Base-by-base conservation (phyloP, 768 basidiomycete species). In the Collybiopsis luxurians region DNA sequence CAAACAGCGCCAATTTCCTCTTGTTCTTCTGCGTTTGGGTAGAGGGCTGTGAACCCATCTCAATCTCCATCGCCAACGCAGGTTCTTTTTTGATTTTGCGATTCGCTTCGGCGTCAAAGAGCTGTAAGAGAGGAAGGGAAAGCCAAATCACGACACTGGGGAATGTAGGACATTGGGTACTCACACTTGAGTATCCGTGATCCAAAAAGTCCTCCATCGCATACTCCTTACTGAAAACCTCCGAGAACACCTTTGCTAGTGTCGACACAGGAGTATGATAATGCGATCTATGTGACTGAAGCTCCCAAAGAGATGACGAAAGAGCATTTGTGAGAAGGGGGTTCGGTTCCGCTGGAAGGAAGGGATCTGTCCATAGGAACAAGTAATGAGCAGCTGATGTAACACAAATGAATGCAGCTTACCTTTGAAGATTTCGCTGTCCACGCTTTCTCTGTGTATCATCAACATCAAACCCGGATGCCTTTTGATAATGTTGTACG, bases 191-290 rank as follows among this genome's bases (percentile, higher is more conserved):
- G 64, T 92, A 94, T 2, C 90, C 90, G 67, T 98, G 96, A 69
- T 98, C 97, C 67, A 98, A 70, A 70, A 98, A 99, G 67, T 98
- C 96, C 62, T 98, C 96, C 84, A 97, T 83, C 13, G 84, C 76
- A 70, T 95, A 98, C 34, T 78, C 79, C 17, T 96, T 98, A 12
- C 93, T 98, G 73, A 99, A 97, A 4, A 90, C 87, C 67, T 95
- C 94, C 12, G 79, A 79, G 63, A 97, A 92, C 54, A 99, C 87
- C 65, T 87, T 87, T 27, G 85, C 86, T 45, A 98, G 70, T 0
- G 92, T 92, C n/a, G 91, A 85, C n/a, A 96, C 89, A 1, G 85
- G 82, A 1, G 90, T 75, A 59, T 95, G 86, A 67, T 98, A 98
- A 70, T 99, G 96, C 23, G 77, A 70, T 58, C 81, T 76, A 58